Base-by-base conservation (phyloP, 257 asterid species). In the Echites panduratus region DNA sequence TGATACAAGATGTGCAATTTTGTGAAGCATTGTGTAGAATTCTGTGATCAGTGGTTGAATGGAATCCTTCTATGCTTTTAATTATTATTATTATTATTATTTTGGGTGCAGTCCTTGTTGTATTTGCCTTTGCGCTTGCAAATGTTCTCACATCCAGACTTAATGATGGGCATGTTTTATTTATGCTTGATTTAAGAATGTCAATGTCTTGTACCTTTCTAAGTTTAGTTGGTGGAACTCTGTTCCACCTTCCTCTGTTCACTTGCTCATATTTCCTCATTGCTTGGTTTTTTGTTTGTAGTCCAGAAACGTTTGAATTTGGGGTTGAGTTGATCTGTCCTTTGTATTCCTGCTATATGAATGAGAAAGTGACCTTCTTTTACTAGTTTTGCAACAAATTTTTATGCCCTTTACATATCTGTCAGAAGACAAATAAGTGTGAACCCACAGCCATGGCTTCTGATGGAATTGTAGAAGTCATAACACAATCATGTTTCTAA, bases 91-190 rank as follows among this genome's bases (percentile, higher is more conserved):
- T n/a, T n/a, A 16, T 44, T 40, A 75, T 26, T 73, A 75, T 62
- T 75, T 70, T 19, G 20, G 69, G 79, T 80, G 82, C 89, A 93
- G 98, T 84, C 97, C 66, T 79, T 93, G 91, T 70, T 90, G 77
- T 93, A 89, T 84, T 90, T 93, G 68, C 98, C 98, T 80, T 93
- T 45, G 97, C 97, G 78, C 84, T 93, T 82, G 98, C 98, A 75
- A 93, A 93, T 82, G 90, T 89, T 58, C 98, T 93, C 81, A 89
- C 97, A n/a, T 96, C 96, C 75, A 83, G 82, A 77, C 89, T 93
- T 66, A 90, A 93, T 81, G 96, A 90, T 41, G 97, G 98, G 98
- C 90, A 82, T 26, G 90, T 80, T 16, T 52, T 69, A 32, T 56
- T 67, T 59, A 71, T 68, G n/a, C 66, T 68, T 72, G 13, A 35